Evolutionary conservation across 768 basidiomycete species (phyloP).

Genomic region (Coprinellus aureogranulatus): DNA sequence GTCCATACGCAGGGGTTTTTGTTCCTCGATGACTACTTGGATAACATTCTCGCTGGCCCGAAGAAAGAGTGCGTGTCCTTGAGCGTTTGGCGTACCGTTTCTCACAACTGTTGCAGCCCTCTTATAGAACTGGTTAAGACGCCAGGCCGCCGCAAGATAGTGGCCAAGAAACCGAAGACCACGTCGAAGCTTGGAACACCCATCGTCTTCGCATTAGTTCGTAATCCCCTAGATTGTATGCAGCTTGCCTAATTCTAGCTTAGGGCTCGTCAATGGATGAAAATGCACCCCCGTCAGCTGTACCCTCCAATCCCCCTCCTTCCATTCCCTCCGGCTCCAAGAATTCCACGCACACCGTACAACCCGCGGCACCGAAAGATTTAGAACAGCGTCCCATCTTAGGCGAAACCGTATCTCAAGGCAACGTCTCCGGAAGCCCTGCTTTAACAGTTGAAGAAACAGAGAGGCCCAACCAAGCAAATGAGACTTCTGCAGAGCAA

Average conservation of each 20-base stretch:
- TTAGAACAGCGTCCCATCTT: background rate
- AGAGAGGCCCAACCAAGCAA: background rate
- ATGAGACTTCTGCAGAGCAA: slow-evolving; percentile 18
- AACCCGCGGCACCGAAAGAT: background rate
- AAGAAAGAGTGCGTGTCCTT: slow-evolving; percentile 57
- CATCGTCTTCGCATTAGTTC: slow-evolving; percentile 44
- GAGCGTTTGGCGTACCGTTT: background rate
- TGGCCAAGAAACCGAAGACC: slow-evolving; percentile 48
- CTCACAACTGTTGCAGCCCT: slow-evolving; percentile 39
- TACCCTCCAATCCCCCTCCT: background rate
- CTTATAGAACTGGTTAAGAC: slow-evolving; percentile 83
- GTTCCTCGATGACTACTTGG: slow-evolving; percentile 77
- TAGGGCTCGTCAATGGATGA: background rate
- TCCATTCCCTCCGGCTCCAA: background rate
- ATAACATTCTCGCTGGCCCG: slow-evolving; percentile 64
- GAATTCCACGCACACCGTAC: background rate
- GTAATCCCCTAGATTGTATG: background rate
- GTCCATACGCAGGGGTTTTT: slow-evolving; percentile 73
- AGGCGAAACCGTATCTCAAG: background rate
- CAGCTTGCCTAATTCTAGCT: background rate
- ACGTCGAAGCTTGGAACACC: slow-evolving; percentile 45
- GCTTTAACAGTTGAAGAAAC: background rate
- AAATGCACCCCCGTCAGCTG: background rate
- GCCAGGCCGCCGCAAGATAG: slow-evolving; percentile 68
- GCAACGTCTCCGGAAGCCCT: background rate